Evolutionary conservation across 345 rosid genomes (phyloP), one percentile per base, ranked within the genome.

Genomic region (Acer yangbiense): DNA sequence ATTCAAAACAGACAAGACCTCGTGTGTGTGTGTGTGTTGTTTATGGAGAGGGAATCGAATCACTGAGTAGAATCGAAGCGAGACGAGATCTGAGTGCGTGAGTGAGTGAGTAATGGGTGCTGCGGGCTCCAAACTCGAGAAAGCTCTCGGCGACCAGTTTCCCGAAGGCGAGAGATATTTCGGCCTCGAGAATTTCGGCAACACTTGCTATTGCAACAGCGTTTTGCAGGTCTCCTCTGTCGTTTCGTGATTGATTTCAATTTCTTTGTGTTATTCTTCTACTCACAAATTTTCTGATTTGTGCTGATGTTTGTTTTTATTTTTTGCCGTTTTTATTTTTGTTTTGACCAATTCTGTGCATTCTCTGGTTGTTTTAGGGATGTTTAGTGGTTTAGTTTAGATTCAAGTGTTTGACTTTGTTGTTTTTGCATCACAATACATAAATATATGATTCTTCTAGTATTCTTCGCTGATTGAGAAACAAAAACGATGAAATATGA

Each of bases 101-200:
- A 78, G 35, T 75, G 76, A 78, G 72, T 76, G 74, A 73, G 69
- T 81, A 27, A 96, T 96, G 99, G 99, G 99, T 14, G 98, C 97
- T 65, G 97, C 98, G 64, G 99, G 98, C 71, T 96, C 99, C 60
- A 96, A 91, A 86, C 98, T 96, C 80, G 99, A 96, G 94, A 96
- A 96, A 84, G 99, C 99, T 81, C 90, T 96, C 52, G 98, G 99
- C 83, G 99, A 96, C 86, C 98, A 93, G 86, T 96, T 96, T 82
- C 99, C 99, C 12, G 99, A 96, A 87, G 99, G 99, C 68, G 98
- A 96, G 80, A 94, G 98, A 20, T 96, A 94, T 86, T 96, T 96
- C 68, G 99, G 99, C 68, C 94, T 96, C 75, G 99, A 96, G 90
- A 96, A 96, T 84, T 96, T 94, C 83, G 99, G 99, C 81, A 96